Evolutionary conservation across 1,139 yeast species (phyloP).

Genomic region (Yamadazyma diddensiae): DNA sequence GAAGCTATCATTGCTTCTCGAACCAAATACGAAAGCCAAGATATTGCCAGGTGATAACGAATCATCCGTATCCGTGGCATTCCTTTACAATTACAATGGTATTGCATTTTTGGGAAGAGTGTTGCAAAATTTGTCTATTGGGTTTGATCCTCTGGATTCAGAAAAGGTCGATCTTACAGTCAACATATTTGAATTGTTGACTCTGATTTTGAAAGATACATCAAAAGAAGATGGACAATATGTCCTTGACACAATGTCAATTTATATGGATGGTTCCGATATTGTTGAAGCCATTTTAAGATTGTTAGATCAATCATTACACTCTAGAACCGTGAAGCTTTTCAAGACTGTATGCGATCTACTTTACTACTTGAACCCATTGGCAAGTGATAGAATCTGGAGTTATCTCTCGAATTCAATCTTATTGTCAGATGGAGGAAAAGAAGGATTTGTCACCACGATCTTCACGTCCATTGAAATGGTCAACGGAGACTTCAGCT

Average conservation of each 20-base stretch:
- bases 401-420: slow-evolving; percentile 68
- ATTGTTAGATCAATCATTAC: slow-evolving; percentile 66
- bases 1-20: slow-evolving; percentile 43
- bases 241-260: slow-evolving; percentile 52
- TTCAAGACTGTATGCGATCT: slow-evolving; percentile 51
- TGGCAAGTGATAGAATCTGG: slow-evolving; percentile 73
- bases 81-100: slow-evolving; percentile 74
- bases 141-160: slow-evolving; percentile 31
- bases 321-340: slow-evolving; percentile 47
- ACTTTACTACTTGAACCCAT: slow-evolving; percentile 44
- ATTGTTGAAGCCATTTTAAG: slow-evolving; percentile 65
- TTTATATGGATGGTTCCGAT: slow-evolving; percentile 64
- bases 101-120: slow-evolving; percentile 84
- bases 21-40: slow-evolving; percentile 67
- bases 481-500: slow-evolving; percentile 62
- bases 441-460: slow-evolving; percentile 62
- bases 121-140: slow-evolving; percentile 57
- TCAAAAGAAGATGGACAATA: slow-evolving; percentile 35
- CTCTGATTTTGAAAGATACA: slow-evolving; percentile 45
- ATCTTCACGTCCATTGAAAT: slow-evolving; percentile 74
- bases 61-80: slow-evolving; percentile 57
- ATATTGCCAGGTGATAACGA: slow-evolving; percentile 48
- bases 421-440: slow-evolving; percentile 61
- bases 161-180: slow-evolving; percentile 39
- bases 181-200: slow-evolving; percentile 51